Conservation (phyloP, 768 basidiomycete genomes). For the Leccinum variicolor region DNA sequence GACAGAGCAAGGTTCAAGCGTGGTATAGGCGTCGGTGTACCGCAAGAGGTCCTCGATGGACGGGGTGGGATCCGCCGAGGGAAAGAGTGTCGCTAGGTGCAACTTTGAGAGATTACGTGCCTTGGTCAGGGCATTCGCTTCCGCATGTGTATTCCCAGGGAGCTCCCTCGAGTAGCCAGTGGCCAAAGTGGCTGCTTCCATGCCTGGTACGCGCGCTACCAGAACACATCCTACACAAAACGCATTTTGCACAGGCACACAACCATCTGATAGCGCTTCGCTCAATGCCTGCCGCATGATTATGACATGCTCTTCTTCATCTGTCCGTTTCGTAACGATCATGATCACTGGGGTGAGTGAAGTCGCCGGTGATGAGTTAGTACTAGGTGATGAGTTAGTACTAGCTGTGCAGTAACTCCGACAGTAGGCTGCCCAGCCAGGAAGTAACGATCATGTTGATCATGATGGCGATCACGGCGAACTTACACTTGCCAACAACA, state of each 20-base stretch:
- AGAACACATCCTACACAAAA: slow-evolving; percentile 93
- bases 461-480: neutral
- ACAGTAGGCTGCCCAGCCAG: too few species aligned
- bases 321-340: neutral
- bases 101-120: slow-evolving; percentile 42
- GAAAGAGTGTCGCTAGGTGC: slow-evolving; percentile 45
- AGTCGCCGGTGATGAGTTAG: too few species aligned
- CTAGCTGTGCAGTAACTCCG: too few species aligned
- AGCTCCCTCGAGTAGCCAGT: slow-evolving; percentile 90
- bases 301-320: slow-evolving; percentile 29
- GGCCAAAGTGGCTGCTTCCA: slow-evolving; percentile 54
- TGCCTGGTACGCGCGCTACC: slow-evolving; percentile 43
- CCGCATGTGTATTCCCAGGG: slow-evolving; percentile 91
- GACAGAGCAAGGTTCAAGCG: slow-evolving; percentile 93
- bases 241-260: slow-evolving; percentile 65
- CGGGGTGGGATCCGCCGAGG: slow-evolving; percentile 29
- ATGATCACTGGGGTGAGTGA: neutral
- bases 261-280: slow-evolving; percentile 61
- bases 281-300: slow-evolving; percentile 64
- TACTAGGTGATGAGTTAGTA: neutral
- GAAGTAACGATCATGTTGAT: neutral
- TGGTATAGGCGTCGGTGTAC: slow-evolving; percentile 79
- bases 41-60: slow-evolving; percentile 49
- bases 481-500: slow-evolving; percentile 48
- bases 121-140: slow-evolving; percentile 87